Percentiles rank a stretch among this genome's conserved stretches.
phyloP scores from a whole-genome alignment of 352 stramenopile species.

The Phytophthora foliorum region DNA sequence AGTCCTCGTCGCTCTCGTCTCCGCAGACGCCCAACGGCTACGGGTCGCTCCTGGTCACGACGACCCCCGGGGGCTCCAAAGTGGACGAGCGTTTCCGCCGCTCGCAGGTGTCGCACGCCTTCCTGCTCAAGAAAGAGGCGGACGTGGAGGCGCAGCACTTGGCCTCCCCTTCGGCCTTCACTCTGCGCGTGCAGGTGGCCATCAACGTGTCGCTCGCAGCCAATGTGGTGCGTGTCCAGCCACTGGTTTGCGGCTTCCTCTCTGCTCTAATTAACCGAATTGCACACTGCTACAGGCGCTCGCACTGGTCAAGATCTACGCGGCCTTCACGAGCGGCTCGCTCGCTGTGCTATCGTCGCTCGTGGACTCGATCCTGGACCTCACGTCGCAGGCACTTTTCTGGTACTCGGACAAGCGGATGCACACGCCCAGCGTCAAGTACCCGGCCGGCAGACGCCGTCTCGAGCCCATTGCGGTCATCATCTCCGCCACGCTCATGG shows the following conservation, averaged over 20 bases:
- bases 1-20: conserved; percentile 20
- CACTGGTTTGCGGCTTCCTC: not conserved
- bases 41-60: conserved; percentile 27
- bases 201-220: conserved; percentile 76
- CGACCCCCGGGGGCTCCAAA: conserved; percentile 27
- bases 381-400: conserved; percentile 94
- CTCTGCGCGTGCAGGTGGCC: conserved; percentile 65
- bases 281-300: conserved; percentile 47
- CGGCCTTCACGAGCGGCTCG: conserved; percentile 86
- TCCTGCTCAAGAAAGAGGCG: conserved; percentile 70
- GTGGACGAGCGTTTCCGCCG: conserved; percentile 43
- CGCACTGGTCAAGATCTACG: conserved; percentile 79
- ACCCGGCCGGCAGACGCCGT: conserved; percentile 92
- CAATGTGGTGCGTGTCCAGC: conserved; percentile 67
- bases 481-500: conserved; percentile 97
- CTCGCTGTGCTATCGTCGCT: conserved; percentile 95
- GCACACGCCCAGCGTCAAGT: conserved; percentile 91
- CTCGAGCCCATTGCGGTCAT: conserved; percentile 97
- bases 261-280: conserved; percentile 11
- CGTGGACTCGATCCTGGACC: conserved; percentile 95
- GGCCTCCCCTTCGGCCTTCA: conserved; percentile 37
- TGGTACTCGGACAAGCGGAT: conserved; percentile 95
- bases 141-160: conserved; percentile 52
- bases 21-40: conserved; percentile 29
- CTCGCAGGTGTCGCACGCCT: conserved; percentile 80